These are phyloP conservation scores for Rosa lucieae DNA, from an alignment of 306 rosid species.

Conservation along the genomic window DNA sequence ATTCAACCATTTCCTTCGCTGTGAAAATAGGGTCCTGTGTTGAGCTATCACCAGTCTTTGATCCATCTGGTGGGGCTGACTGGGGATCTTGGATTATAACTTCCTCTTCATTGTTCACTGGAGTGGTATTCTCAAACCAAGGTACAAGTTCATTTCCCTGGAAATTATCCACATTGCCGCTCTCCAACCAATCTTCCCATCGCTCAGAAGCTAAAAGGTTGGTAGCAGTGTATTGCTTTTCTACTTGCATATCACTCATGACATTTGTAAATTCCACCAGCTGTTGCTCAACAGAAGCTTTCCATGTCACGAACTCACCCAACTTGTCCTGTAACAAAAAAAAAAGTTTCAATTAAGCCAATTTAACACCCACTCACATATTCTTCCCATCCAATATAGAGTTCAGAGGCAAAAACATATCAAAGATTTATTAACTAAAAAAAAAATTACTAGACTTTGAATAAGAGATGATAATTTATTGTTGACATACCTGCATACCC, in stretches of 20 bases:
- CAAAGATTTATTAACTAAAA: not conserved
- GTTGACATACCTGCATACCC: slow-evolving; percentile 62
- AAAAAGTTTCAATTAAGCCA: slow-evolving; percentile 5
- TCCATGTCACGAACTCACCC: slow-evolving; percentile 63
- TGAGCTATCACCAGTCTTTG: slow-evolving; percentile 24
- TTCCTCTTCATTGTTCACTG: slow-evolving; percentile 44
- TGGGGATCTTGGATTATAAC: slow-evolving; percentile 38
- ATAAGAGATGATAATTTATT: slow-evolving; percentile 3
- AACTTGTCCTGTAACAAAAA: slow-evolving; percentile 54
- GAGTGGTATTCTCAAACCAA: slow-evolving; percentile 59
- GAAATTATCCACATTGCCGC: slow-evolving; percentile 44
- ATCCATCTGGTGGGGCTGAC: slow-evolving; percentile 35
- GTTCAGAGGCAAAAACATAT: not conserved
- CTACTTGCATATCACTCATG: slow-evolving; percentile 46
- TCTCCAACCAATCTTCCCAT: slow-evolving; percentile 83
- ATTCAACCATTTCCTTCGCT: slow-evolving; percentile 38
- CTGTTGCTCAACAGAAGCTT: slow-evolving; percentile 64
- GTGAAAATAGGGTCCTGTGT: slow-evolving; percentile 24
- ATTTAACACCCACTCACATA: not conserved
- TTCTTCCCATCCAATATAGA: not conserved
- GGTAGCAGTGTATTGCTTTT: slow-evolving; percentile 39
- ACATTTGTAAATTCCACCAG: slow-evolving; percentile 52
- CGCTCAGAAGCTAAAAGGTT: slow-evolving; percentile 53
- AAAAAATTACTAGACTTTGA: not conserved
- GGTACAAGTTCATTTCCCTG: slow-evolving; percentile 59